Conservation (phyloP, 2,329 filamentous ascomycete genomes). For the Alternaria triticimaculans region DNA sequence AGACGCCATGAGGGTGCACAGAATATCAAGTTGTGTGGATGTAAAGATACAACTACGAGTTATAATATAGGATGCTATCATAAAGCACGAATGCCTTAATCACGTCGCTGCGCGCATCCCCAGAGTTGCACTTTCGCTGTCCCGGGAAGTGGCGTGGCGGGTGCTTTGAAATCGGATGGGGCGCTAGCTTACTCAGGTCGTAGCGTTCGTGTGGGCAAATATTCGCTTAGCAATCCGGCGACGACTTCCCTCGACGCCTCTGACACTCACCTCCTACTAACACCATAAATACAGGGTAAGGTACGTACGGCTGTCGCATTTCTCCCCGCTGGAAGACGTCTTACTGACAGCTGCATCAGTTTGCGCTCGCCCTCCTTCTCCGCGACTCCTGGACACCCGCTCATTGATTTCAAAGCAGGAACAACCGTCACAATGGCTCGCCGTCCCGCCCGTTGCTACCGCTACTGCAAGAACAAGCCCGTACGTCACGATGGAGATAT, state of each 20-base stretch:
- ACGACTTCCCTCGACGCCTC: slow-evolving; percentile 21
- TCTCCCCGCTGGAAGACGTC: slow-evolving; percentile 10
- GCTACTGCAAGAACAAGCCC: slow-evolving; percentile 99
- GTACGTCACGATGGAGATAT: slow-evolving; percentile 39
- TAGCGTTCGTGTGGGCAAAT: slow-evolving; percentile 8
- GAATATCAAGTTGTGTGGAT: not conserved
- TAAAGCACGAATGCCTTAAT: not conserved
- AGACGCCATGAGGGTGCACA: not conserved
- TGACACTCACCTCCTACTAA: slow-evolving; percentile 29
- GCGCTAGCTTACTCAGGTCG: slow-evolving; percentile 20
- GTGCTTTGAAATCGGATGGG: slow-evolving; percentile 18
- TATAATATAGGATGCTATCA: not conserved
- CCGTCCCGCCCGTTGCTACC: slow-evolving; percentile 99
- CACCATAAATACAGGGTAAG: slow-evolving; percentile 42
- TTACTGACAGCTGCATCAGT: slow-evolving; percentile 21
- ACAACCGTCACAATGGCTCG: slow-evolving; percentile 89
- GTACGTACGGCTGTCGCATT: slow-evolving; percentile 27
- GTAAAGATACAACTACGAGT: not conserved
- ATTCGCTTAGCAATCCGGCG: slow-evolving; percentile 27
- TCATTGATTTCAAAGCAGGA: slow-evolving; percentile 58
- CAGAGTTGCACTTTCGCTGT: not conserved
- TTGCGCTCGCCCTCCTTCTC: slow-evolving; percentile 11
- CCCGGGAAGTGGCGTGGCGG: not conserved
- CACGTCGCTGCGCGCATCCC: not conserved
- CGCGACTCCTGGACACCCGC: slow-evolving; percentile 30